Evolutionary conservation across 2,329 filamentous ascomycete species (phyloP).

Genomic region (Alternaria brassicae): DNA sequence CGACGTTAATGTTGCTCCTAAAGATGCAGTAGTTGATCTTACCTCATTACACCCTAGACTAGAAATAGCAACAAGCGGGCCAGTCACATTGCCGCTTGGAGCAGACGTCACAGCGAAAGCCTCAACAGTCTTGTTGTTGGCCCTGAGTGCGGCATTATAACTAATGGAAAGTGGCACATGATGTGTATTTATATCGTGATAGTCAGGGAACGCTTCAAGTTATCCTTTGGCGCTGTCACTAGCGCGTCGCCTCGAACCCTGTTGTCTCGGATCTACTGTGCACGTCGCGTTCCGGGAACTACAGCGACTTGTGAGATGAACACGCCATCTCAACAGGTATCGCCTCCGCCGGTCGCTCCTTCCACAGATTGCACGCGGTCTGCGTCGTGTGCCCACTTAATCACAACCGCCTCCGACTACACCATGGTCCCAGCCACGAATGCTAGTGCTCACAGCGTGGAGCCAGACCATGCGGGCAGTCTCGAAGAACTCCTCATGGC

Average conservation of each 20-base stretch:
- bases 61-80: constrained; percentile 40
- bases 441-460: neutral
- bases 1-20: neutral
- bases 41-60: constrained; percentile 48
- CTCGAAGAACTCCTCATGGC: neutral
- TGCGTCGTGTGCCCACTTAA: neutral
- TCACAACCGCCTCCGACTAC: neutral
- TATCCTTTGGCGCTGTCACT: constrained; percentile 34
- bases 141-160: constrained; percentile 36
- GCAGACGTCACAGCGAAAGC: constrained; percentile 40
- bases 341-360: neutral
- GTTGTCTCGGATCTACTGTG: neutral
- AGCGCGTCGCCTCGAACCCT: neutral
- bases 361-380: neutral
- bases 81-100: constrained; percentile 41
- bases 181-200: constrained; percentile 49
- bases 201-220: constrained; percentile 41
- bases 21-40: neutral
- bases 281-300: neutral
- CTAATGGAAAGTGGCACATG: constrained; percentile 34
- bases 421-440: neutral
- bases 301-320: neutral
- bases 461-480: neutral
- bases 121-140: constrained; percentile 39
- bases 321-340: neutral